A percentile compares a stretch with the other conserved stretches of the same genome.
phyloP scores from a whole-genome alignment of 441 rosid species.

The Gossypium lobatum region DNA sequence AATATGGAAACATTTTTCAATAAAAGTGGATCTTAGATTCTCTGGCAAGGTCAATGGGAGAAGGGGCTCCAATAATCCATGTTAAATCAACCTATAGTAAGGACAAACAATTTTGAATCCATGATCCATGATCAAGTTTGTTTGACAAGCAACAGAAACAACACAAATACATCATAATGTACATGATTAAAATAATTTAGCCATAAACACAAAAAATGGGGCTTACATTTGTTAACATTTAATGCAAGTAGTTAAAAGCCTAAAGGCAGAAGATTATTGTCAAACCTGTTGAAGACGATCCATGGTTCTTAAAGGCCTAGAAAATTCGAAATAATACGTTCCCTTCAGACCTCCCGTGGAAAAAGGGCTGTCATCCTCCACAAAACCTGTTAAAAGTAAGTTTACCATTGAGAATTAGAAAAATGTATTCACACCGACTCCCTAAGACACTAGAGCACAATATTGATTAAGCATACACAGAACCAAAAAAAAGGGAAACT shows the following conservation, averaged over 20 bases:
- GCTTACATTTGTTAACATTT: neutral
- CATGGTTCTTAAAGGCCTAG: conserved; percentile 86
- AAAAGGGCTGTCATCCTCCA: conserved; percentile 87
- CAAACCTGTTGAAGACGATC: conserved; percentile 90
- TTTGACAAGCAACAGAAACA: neutral
- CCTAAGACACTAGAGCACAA: neutral
- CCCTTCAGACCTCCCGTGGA: conserved; percentile 61
- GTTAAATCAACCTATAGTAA: neutral
- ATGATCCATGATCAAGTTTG: neutral
- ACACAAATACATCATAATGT: neutral
- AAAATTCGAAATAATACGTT: conserved; percentile 79
- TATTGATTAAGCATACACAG: neutral
- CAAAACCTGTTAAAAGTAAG: conserved; percentile 48
- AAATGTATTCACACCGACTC: neutral
- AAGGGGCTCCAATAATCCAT: neutral
- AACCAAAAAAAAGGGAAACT: neutral
- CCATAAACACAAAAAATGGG: neutral
- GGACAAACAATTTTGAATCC: neutral
- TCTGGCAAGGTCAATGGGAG: neutral
- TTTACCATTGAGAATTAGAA: neutral
- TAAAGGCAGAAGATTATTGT: conserved; percentile 16
- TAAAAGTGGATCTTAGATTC: neutral
- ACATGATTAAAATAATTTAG: neutral
- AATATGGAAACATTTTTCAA: neutral
- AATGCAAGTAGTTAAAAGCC: conserved; percentile 1